Evolutionary conservation across 129 eudicot species (phyloP).

Genomic region (Rutidosis leptorrhynchoides): DNA sequence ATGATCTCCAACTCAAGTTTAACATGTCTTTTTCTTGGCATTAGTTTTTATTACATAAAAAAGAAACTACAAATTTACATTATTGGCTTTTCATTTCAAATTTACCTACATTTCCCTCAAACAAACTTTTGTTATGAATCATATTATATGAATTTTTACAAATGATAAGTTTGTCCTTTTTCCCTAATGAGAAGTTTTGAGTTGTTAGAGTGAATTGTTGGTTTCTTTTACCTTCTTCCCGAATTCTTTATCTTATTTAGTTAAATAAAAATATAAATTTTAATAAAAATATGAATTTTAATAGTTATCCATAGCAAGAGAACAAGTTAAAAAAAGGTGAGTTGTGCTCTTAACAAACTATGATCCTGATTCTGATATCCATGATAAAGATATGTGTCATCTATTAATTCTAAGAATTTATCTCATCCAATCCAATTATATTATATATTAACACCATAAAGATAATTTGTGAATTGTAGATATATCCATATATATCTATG

Average conservation of each 20-base stretch:
- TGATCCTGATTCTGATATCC: background rate
- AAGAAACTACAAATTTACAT: background rate
- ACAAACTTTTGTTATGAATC: background rate
- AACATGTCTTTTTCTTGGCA: background rate
- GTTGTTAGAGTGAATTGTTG: too few species aligned
- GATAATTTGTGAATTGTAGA: background rate
- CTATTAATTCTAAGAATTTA: too few species aligned
- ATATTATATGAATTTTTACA: background rate
- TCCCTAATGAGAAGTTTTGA: background rate
- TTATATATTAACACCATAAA: background rate
- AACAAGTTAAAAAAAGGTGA: background rate
- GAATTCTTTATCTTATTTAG: background rate
- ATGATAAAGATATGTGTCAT: too few species aligned
- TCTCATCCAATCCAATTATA: background rate
- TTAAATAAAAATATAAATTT: background rate
- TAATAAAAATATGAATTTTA: background rate
- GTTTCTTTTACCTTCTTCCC: background rate
- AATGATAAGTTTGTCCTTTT: background rate
- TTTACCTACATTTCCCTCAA: too few species aligned
- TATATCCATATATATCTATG: background rate
- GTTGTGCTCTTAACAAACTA: background rate
- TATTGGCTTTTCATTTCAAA: background rate
- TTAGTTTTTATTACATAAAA: background rate
- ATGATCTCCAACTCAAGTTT: background rate
- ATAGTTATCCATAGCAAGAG: conserved; percentile 16